These are phyloP conservation scores for Lichtheimia ornata DNA, from an alignment of 371 early-diverging fungal species.

Conservation along the genomic window DNA sequence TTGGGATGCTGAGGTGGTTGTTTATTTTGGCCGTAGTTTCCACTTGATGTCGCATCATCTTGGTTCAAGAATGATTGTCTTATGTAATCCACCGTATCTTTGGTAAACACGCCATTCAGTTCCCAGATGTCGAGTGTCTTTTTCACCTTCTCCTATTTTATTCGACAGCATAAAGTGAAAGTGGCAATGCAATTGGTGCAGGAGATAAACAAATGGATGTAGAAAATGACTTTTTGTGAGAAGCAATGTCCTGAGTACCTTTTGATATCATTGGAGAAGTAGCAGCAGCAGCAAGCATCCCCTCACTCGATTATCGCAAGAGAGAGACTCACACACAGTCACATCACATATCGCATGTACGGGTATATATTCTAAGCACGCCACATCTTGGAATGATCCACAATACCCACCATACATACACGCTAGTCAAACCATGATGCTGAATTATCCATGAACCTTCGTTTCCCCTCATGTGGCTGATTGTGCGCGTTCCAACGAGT, in stretches of 20 bases:
- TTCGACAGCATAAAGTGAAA: constrained; percentile 9
- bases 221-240: neutral
- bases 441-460: too few species aligned
- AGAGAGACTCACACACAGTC: neutral
- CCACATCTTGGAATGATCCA: too few species aligned
- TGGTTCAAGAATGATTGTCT: constrained; percentile 37
- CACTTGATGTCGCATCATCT: constrained; percentile 12
- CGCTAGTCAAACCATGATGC: too few species aligned
- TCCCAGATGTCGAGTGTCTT: constrained; percentile 58
- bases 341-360: too few species aligned
- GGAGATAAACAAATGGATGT: neutral
- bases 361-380: too few species aligned
- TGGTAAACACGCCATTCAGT: constrained; percentile 44
- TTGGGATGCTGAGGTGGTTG: constrained; percentile 1
- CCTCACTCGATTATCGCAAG: too few species aligned
- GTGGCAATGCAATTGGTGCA: neutral
- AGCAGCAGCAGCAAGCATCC: too few species aligned
- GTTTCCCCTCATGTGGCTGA: neutral
- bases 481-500: neutral
- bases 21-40: constrained; percentile 9
- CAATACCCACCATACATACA: too few species aligned
- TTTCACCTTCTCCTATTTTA: constrained; percentile 54
- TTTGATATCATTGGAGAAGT: too few species aligned
- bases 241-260: neutral
- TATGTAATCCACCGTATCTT: constrained; percentile 39